Evolutionary conservation across 2,329 filamentous ascomycete genomes (phyloP).

Genomic region (Colletotrichum sp.): DNA sequence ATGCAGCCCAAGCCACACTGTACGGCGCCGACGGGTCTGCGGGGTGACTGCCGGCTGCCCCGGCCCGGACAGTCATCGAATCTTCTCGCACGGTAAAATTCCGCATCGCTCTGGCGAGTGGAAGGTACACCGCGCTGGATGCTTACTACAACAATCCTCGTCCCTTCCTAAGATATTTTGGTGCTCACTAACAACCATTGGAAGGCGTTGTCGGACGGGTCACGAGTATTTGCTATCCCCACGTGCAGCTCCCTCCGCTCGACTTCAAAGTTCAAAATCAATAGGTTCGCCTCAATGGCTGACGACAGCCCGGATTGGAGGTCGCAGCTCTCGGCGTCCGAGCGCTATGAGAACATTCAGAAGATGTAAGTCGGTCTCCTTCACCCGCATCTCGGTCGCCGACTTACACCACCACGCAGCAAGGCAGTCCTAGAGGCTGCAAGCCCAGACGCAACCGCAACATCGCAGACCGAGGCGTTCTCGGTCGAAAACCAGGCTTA

Average conservation of each 20-base stretch:
- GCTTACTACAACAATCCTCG: neutral
- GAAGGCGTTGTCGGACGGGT: neutral
- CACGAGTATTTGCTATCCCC: neutral
- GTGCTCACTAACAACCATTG: neutral
- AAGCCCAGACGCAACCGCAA: neutral
- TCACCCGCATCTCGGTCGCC: neutral
- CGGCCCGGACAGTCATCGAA: neutral
- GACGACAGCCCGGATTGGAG: conserved; percentile 49
- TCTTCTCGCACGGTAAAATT: neutral
- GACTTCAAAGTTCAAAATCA: neutral
- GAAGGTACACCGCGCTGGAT: neutral
- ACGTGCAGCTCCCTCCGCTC: neutral
- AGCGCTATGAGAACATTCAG: conserved; percentile 68
- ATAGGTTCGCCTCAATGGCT: neutral
- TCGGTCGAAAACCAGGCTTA: conserved; percentile 22
- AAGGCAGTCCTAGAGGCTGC: conserved; percentile 16
- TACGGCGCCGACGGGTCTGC: neutral
- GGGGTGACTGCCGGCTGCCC: neutral
- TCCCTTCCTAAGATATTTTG: neutral
- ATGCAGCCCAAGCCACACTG: neutral
- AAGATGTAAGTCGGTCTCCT: conserved; percentile 56
- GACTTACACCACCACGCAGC: neutral
- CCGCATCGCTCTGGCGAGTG: neutral
- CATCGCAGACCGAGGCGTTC: conserved; percentile 22
- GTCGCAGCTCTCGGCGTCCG: conserved; percentile 57